phyloP scores from a whole-genome alignment of 306 rosid genomes.

The Rosa multiflora region DNA sequence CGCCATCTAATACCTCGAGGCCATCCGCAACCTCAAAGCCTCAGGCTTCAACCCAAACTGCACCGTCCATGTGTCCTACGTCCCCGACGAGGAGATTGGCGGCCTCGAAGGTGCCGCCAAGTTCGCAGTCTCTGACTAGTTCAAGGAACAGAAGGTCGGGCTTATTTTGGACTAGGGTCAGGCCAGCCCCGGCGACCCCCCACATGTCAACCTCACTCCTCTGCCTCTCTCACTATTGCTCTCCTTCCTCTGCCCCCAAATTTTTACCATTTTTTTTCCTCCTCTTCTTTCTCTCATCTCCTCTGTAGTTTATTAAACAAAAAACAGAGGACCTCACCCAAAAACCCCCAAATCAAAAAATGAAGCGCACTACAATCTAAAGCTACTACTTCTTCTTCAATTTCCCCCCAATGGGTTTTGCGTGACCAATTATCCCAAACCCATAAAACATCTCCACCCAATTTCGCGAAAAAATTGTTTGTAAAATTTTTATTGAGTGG shows the following conservation, averaged over 20 bases:
- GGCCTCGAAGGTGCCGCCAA: too few species aligned
- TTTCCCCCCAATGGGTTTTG: constrained; percentile 1
- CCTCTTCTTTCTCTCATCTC: constrained; percentile 18
- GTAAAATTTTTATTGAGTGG: not conserved
- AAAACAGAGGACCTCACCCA: constrained; percentile 47
- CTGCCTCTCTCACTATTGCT: not conserved
- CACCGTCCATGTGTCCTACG: too few species aligned
- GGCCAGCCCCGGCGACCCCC: constrained; percentile 13
- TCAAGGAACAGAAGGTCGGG: too few species aligned
- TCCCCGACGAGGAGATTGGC: too few species aligned
- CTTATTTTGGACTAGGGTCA: too few species aligned
- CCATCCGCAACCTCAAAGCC: too few species aligned
- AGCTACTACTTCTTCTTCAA: not conserved
- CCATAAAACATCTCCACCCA: not conserved
- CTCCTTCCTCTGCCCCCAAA: constrained; percentile 29
- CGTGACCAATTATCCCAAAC: constrained; percentile 32
- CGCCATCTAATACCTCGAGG: too few species aligned
- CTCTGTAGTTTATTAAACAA: constrained; percentile 37
- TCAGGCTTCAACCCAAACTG: too few species aligned
- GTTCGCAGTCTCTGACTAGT: too few species aligned
- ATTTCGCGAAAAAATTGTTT: too few species aligned
- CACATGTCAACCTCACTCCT: constrained; percentile 3
- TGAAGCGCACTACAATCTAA: constrained; percentile 43
- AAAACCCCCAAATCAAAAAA: constrained; percentile 22
- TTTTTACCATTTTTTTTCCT: constrained; percentile 1